Evolutionary conservation across 805 yeast genomes (phyloP).

Genomic region (Naumovozyma castellii): DNA sequence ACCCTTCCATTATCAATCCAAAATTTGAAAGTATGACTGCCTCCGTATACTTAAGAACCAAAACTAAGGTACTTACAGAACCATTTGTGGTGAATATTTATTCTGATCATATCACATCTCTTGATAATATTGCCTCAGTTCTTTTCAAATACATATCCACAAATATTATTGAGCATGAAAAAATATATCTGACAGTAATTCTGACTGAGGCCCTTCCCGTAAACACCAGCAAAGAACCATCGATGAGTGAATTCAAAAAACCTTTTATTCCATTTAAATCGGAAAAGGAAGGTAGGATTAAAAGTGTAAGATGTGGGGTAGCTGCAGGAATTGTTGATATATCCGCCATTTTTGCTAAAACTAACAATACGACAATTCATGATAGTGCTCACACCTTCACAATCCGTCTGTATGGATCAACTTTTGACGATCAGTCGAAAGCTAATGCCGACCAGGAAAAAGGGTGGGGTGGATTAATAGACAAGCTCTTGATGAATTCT

Average conservation of each 20-base stretch:
- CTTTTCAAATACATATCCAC: conserved; percentile 64
- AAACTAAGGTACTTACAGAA: conserved; percentile 60
- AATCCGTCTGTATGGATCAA: conserved; percentile 43
- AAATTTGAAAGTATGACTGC: conserved; percentile 60
- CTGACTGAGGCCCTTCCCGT: conserved; percentile 53
- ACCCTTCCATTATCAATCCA: conserved; percentile 50
- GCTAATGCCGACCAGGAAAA: conserved; percentile 26
- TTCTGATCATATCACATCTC: conserved; percentile 45
- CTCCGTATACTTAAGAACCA: conserved; percentile 58
- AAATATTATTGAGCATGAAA: conserved; percentile 51
- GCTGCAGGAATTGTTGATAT: conserved; percentile 87
- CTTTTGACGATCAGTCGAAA: conserved; percentile 1
- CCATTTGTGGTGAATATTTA: conserved; percentile 63
- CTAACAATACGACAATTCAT: conserved; percentile 47
- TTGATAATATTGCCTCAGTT: conserved; percentile 70
- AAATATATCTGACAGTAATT: conserved; percentile 67
- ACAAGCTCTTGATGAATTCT: conserved; percentile 68
- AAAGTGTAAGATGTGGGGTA: conserved; percentile 56
- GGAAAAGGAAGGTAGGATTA: conserved; percentile 7
- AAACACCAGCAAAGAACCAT: conserved; percentile 18
- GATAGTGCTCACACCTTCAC: conserved; percentile 64
- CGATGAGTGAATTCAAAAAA: conserved; percentile 14
- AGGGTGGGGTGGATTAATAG: conserved; percentile 87
- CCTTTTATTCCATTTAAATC: conserved; percentile 20
- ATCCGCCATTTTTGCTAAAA: conserved; percentile 62